phyloP scores from a whole-genome alignment of 805 yeast genomes.

The Kuraishia hungarica region DNA sequence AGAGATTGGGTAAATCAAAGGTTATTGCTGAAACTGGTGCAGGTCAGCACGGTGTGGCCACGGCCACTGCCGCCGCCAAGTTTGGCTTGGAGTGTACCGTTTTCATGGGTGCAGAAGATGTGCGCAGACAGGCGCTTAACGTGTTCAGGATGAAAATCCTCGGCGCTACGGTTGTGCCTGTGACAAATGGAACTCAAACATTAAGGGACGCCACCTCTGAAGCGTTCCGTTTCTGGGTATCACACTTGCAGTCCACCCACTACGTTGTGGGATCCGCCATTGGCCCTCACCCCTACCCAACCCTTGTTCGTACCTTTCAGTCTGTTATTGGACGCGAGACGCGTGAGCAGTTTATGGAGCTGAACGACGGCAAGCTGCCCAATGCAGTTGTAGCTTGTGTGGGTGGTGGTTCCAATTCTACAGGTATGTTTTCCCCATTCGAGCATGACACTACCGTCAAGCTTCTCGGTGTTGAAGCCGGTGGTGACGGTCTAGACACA shows the following conservation, averaged over 20 bases:
- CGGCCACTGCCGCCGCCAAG: constrained; percentile 88
- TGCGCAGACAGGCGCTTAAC: constrained; percentile 94
- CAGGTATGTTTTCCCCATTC: constrained; percentile 94
- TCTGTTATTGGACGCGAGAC: constrained; percentile 94
- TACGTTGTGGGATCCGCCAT: constrained; percentile 97
- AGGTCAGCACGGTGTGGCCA: constrained; percentile 91
- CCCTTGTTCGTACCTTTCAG: constrained; percentile 96
- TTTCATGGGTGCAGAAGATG: constrained; percentile 99
- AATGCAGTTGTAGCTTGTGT: constrained; percentile 97
- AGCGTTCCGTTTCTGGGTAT: constrained; percentile 94
- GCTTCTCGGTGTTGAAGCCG: constrained; percentile 94
- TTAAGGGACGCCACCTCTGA: constrained; percentile 97
- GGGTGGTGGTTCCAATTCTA: constrained; percentile 97
- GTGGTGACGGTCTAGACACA: constrained; percentile 93
- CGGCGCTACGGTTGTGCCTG: constrained; percentile 94
- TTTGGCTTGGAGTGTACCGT: constrained; percentile 92
- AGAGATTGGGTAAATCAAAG: constrained; percentile 66
- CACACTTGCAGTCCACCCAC: constrained; percentile 78
- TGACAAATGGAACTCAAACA: constrained; percentile 90
- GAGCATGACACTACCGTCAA: constrained; percentile 72
- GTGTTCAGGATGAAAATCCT: constrained; percentile 95
- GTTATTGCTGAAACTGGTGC: constrained; percentile 90
- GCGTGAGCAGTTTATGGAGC: constrained; percentile 75
- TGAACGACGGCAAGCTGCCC: constrained; percentile 79
- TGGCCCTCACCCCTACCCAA: constrained; percentile 99